Conservation (phyloP, 768 basidiomycete species). For the Leccinum fibrillosum region DNA sequence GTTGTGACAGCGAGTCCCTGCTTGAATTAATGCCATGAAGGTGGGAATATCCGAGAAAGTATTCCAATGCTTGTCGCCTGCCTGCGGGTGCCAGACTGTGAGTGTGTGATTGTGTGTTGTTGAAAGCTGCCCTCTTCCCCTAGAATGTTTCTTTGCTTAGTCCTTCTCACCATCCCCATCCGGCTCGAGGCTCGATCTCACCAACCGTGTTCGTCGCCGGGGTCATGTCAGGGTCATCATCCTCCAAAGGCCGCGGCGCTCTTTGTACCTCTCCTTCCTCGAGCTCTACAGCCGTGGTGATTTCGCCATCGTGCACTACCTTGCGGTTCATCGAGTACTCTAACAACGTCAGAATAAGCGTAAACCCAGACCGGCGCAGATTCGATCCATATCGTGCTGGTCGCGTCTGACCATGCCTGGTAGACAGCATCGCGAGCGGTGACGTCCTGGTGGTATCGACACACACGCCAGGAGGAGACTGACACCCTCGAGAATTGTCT, state of each 20-base stretch:
- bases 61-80: neutral
- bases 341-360: constrained; percentile 51
- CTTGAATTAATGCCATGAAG: neutral
- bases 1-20: neutral
- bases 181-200: neutral
- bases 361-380: constrained; percentile 56
- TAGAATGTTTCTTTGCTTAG: no score
- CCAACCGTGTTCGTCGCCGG: neutral
- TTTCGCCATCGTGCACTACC: constrained; percentile 37
- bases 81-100: neutral
- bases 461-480: no score
- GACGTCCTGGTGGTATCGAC: constrained; percentile 39
- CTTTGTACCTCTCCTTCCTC: constrained; percentile 22
- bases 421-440: constrained; percentile 47
- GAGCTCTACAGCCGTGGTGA: constrained; percentile 25
- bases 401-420: constrained; percentile 61
- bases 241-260: no score
- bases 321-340: constrained; percentile 58
- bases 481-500: no score
- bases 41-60: neutral
- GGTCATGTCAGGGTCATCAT: neutral
- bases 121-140: neutral
- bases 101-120: neutral
- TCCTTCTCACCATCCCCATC: neutral
- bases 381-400: constrained; percentile 63